Percentiles rank a stretch among this genome's conserved stretches.
Conservation (phyloP, 2,329 filamentous ascomycete species). For the Fusarium continuum region DNA sequence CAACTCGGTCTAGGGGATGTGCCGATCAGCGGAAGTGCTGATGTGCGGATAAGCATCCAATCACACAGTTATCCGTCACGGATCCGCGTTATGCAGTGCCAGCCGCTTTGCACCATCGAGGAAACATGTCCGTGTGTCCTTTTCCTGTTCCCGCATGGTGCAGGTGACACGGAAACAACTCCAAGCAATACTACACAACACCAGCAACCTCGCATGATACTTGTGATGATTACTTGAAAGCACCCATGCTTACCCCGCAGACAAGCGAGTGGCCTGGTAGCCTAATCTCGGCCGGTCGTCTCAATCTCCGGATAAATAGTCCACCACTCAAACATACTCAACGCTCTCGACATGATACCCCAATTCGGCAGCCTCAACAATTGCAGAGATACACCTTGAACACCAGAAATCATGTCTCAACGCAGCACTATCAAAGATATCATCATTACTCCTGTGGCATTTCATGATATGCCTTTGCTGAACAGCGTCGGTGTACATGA, state of each 20-base stretch:
- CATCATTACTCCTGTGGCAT: constrained; percentile 54
- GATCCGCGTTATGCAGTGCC: neutral
- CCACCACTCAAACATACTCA: constrained; percentile 24
- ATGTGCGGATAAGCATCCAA: constrained; percentile 29
- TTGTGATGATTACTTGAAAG: neutral
- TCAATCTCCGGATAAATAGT: constrained; percentile 23
- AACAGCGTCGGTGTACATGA: constrained; percentile 57
- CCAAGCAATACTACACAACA: neutral
- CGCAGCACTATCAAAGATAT: constrained; percentile 49
- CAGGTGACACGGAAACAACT: constrained; percentile 22
- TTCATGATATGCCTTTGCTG: constrained; percentile 56
- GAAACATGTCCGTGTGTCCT: constrained; percentile 16
- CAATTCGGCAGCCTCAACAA: neutral
- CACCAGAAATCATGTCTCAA: constrained; percentile 40
- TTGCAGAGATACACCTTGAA: neutral
- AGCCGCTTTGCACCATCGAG: constrained; percentile 1
- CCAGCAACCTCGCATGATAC: neutral
- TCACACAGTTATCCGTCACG: constrained; percentile 14
- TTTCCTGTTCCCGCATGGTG: constrained; percentile 7
- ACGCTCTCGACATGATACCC: neutral
- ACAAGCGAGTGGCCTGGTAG: neutral
- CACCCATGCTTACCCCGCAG: constrained; percentile 16
- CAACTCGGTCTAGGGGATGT: neutral
- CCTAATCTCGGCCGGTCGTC: neutral
- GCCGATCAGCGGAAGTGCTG: neutral